These are phyloP conservation scores for Solioccasus polychromus DNA, from an alignment of 768 basidiomycete genomes.

Conservation along the genomic window DNA sequence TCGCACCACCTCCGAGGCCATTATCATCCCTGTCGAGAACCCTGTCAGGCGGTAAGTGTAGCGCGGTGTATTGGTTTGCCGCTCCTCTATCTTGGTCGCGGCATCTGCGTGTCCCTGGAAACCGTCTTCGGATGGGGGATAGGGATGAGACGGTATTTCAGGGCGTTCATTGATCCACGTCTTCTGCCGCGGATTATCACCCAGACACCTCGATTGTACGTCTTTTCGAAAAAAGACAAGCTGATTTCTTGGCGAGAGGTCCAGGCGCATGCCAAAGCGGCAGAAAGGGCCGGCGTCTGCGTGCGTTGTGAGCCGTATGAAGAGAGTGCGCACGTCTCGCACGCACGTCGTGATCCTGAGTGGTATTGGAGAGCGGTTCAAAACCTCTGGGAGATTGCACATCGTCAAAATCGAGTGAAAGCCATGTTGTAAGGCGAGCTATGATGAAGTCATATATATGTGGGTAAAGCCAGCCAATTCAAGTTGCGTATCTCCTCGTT, in stretches of 20 bases:
- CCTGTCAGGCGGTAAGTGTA: no score
- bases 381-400: slow-evolving; percentile 21
- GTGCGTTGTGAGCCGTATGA: slow-evolving; percentile 31
- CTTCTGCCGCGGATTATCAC: slow-evolving; percentile 32
- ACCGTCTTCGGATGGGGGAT: slow-evolving; percentile 12
- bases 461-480: no score
- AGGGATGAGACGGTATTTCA: slow-evolving; percentile 2
- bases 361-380: slow-evolving; percentile 26
- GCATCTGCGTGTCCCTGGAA: slow-evolving; percentile 6
- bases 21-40: slow-evolving; percentile 20
- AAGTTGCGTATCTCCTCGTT: no score
- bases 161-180: slow-evolving; percentile 16
- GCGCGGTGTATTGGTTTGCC: slow-evolving; percentile 1
- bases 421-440: no score
- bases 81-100: background rate
- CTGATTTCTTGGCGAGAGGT: slow-evolving; percentile 29
- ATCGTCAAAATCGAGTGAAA: slow-evolving; percentile 1
- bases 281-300: slow-evolving; percentile 21
- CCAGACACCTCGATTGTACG: slow-evolving; percentile 34
- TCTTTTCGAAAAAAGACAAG: slow-evolving; percentile 34
- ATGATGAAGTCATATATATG: no score
- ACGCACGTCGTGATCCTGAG: slow-evolving; percentile 28
- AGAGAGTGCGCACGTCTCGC: slow-evolving; percentile 35
- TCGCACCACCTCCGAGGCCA: slow-evolving; percentile 18
- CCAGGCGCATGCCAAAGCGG: slow-evolving; percentile 23